Conservation (phyloP, 371 early-diverging fungal genomes). For the Mortierella sp. region DNA sequence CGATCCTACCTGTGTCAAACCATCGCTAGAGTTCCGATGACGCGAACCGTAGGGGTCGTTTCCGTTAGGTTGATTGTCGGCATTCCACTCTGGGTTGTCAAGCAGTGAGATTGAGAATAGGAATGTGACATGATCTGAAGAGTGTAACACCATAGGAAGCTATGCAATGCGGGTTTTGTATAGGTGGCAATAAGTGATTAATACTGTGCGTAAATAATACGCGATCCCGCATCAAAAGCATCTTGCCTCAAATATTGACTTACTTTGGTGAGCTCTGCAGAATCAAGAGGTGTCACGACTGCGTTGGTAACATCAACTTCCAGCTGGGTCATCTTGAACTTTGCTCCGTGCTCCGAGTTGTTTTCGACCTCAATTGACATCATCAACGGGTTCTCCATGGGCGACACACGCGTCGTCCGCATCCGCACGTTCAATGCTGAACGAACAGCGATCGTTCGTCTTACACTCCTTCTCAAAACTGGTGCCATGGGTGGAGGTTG, state of each 20-base stretch:
- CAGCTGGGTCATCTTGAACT: conserved; percentile 66
- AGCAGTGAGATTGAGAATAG: conserved; percentile 72
- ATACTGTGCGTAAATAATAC: background rate
- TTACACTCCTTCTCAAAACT: conserved; percentile 62
- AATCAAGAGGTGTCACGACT: conserved; percentile 62
- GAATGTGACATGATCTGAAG: conserved; percentile 72
- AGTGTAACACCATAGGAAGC: conserved; percentile 67
- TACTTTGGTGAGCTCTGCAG: conserved; percentile 54
- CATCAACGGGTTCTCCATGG: conserved; percentile 75
- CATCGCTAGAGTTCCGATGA: conserved; percentile 42
- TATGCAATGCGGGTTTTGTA: background rate
- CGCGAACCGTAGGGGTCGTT: conserved; percentile 25
- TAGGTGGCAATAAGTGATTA: background rate
- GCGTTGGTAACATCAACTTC: conserved; percentile 75
- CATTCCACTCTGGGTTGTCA: conserved; percentile 62
- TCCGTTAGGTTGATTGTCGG: conserved; percentile 20
- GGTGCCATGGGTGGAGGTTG: conserved; percentile 29
- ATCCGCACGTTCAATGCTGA: conserved; percentile 74
- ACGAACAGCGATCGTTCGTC: conserved; percentile 65
- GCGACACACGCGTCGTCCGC: conserved; percentile 75
- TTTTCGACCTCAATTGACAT: conserved; percentile 81
- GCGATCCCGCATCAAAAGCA: background rate
- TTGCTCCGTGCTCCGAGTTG: conserved; percentile 68
- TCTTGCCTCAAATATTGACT: background rate
- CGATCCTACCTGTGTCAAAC: conserved; percentile 17